phyloP scores from a whole-genome alignment of 371 early-diverging fungal species.

The Mortierella sp. region DNA sequence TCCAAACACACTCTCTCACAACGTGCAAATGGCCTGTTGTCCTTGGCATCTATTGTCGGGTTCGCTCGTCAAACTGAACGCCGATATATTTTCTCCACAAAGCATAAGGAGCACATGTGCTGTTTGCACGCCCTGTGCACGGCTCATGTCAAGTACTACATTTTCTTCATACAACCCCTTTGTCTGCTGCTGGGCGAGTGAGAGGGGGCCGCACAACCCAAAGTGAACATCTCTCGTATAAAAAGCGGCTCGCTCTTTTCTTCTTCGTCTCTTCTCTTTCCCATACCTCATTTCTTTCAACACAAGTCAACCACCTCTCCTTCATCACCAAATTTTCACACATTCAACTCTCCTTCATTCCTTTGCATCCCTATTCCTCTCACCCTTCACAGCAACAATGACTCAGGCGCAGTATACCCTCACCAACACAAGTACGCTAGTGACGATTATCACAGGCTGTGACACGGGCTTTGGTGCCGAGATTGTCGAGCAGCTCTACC shows the following conservation, averaged over 20 bases:
- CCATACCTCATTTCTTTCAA: not conserved
- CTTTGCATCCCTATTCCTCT: not conserved
- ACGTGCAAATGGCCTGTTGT: not conserved
- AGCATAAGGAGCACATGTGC: not conserved
- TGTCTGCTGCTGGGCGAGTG: not conserved
- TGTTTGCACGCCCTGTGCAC: not conserved
- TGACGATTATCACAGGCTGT: slow-evolving; percentile 52
- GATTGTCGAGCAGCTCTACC: slow-evolving; percentile 40
- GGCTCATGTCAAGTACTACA: not conserved
- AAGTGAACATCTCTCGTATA: not conserved
- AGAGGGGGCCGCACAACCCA: slow-evolving; percentile 2
- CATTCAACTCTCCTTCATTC: not conserved
- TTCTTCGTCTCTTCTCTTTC: not conserved
- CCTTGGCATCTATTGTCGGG: not conserved
- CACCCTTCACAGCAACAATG: not conserved
- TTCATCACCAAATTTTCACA: not conserved
- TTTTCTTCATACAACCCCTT: not conserved
- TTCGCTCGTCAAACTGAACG: slow-evolving; percentile 5
- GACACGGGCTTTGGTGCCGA: slow-evolving; percentile 56
- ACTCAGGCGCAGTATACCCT: slow-evolving; percentile 12
- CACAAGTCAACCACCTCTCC: not conserved
- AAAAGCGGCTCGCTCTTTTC: not conserved
- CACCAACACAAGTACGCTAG: slow-evolving; percentile 43
- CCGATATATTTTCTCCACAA: not conserved
- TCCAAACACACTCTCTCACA: not conserved